phyloP scores from a whole-genome alignment of 441 rosid species.

The Breynia disticha region DNA sequence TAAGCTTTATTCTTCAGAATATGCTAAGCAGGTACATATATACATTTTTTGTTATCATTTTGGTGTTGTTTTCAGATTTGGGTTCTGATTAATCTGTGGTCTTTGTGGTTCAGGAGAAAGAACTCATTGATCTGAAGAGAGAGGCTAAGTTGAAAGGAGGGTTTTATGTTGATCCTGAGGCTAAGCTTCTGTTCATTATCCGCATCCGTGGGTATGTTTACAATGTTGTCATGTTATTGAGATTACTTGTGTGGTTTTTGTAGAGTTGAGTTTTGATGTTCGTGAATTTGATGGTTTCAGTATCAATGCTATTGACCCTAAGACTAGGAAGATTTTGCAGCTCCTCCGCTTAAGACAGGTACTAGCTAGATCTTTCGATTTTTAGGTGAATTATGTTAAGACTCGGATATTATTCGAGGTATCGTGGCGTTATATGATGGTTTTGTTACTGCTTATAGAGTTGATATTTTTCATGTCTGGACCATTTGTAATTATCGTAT shows the following conservation, averaged over 20 bases:
- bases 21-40: conserved; percentile 28
- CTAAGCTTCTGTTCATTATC: conserved; percentile 63
- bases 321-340: conserved; percentile 64
- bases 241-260: not conserved
- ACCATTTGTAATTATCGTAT: no score
- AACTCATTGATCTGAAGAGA: conserved; percentile 53
- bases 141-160: conserved; percentile 81
- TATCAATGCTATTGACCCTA: conserved; percentile 78
- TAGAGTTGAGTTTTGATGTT: not conserved
- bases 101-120: conserved; percentile 27
- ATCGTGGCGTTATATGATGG: no score
- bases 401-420: no score
- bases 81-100: not conserved
- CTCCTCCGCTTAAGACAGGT: conserved; percentile 73
- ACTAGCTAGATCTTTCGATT: not conserved
- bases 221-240: not conserved
- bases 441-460: no score
- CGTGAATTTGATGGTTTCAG: conserved; percentile 18
- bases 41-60: not conserved
- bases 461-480: no score
- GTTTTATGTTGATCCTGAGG: conserved; percentile 80
- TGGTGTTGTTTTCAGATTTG: not conserved
- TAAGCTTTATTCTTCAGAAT: conserved; percentile 45
- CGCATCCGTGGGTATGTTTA: conserved; percentile 65
- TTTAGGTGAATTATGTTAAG: no score